A percentile compares a stretch with the other conserved stretches of the same genome.
Conservation (phyloP, 2,329 filamentous ascomycete genomes). For the Hypoxylon sp. region DNA sequence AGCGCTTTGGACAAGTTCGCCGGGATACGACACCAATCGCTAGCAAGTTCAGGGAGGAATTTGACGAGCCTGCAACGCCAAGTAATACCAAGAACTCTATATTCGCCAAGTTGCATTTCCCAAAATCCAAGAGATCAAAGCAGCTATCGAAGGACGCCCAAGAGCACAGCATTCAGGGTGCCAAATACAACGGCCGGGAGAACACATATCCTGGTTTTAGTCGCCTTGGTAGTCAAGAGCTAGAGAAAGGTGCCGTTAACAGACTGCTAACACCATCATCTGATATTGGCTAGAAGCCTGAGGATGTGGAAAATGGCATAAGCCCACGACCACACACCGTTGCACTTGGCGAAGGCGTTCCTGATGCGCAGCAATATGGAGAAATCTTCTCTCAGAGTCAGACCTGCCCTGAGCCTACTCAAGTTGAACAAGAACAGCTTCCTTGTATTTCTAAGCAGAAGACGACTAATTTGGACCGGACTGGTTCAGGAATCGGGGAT, state of each 20-base stretch:
- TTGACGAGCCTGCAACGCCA: conserved; percentile 49
- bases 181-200: conserved; percentile 3
- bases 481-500: background rate
- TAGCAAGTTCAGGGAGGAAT: conserved; percentile 62
- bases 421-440: background rate
- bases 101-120: conserved; percentile 56
- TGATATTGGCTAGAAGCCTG: conserved; percentile 16
- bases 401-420: conserved; percentile 7
- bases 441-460: background rate
- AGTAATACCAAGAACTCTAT: conserved; percentile 52
- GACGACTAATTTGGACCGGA: background rate
- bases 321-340: conserved; percentile 36
- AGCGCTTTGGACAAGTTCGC: conserved; percentile 58
- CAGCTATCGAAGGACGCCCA: conserved; percentile 39
- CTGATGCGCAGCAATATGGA: conserved; percentile 1
- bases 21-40: conserved; percentile 52
- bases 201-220: background rate
- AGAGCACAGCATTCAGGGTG: conserved; percentile 8
- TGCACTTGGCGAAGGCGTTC: conserved; percentile 30
- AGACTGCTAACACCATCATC: background rate
- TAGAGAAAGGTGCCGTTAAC: background rate
- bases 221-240: conserved; percentile 4
- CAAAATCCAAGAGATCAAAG: conserved; percentile 54
- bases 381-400: conserved; percentile 4
- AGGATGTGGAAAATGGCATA: conserved; percentile 26